Percentiles rank a stretch among this genome's conserved stretches.
Evolutionary conservation across 495 filamentous ascomycete genomes (phyloP).

Genomic region (Rusavskia elegans): DNA sequence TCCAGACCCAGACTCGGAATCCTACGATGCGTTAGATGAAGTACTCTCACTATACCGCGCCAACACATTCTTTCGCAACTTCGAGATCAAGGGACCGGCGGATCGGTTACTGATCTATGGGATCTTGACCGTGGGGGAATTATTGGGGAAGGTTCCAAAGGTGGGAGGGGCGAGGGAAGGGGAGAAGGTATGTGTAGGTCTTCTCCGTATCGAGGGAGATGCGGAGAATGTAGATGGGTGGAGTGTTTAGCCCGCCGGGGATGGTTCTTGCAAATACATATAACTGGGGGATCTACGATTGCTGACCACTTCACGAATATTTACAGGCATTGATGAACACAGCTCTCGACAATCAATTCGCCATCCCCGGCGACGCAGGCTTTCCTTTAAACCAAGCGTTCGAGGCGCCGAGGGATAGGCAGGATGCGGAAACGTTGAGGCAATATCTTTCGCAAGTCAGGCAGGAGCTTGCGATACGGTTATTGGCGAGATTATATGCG

Average conservation of each 20-base stretch:
- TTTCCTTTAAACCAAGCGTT: constrained; percentile 86
- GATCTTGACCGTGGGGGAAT: constrained; percentile 84
- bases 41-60: constrained; percentile 84
- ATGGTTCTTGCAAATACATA: too few species aligned
- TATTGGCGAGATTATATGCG: constrained; percentile 74
- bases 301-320: background rate
- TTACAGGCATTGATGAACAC: constrained; percentile 46
- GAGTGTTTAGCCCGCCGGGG: too few species aligned
- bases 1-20: constrained; percentile 69
- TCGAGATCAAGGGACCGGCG: constrained; percentile 94
- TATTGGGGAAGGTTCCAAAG: constrained; percentile 69
- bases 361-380: constrained; percentile 82
- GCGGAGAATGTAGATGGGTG: too few species aligned
- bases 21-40: constrained; percentile 92
- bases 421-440: constrained; percentile 74
- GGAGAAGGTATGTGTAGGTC: constrained; percentile 32
- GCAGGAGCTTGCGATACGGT: constrained; percentile 70
- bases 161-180: constrained; percentile 42
- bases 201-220: background rate
- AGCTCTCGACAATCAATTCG: constrained; percentile 73
- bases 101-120: constrained; percentile 93
- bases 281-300: too few species aligned
- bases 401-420: constrained; percentile 65
- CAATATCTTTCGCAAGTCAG: constrained; percentile 83
- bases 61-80: constrained; percentile 98